phyloP scores from a whole-genome alignment of 2,329 filamentous ascomycete species.

The Phyllosticta citribraziliensis region DNA sequence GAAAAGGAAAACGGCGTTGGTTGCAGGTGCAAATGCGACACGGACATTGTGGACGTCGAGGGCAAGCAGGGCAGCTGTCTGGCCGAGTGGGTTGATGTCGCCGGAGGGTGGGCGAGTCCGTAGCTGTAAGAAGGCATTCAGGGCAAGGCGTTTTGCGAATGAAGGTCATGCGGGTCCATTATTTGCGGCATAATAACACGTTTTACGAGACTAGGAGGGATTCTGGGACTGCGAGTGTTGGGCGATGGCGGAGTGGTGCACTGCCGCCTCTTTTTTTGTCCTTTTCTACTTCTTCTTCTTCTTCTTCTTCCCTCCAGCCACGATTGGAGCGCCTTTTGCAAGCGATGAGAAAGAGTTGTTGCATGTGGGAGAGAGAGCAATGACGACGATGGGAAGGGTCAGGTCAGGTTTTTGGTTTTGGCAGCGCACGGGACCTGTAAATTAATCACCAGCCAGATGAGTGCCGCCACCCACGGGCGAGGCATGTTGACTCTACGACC shows the following conservation, averaged over 20 bases:
- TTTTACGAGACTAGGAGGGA: conserved; percentile 2
- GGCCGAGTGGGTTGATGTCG: conserved; percentile 93
- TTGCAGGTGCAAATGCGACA: conserved; percentile 92
- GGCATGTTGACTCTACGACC: background rate
- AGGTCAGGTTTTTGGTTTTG: background rate
- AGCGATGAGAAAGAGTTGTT: background rate
- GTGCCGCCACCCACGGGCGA: background rate
- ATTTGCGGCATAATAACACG: conserved; percentile 11
- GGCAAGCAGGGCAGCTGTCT: conserved; percentile 94
- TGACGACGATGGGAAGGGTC: background rate
- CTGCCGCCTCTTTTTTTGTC: conserved; percentile 3
- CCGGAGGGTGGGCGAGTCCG: conserved; percentile 76
- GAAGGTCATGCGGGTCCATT: conserved; percentile 9
- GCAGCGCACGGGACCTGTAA: conserved; percentile 8
- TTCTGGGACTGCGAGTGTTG: conserved; percentile 7
- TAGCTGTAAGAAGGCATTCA: conserved; percentile 19
- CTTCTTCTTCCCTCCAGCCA: background rate
- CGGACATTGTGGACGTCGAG: conserved; percentile 94
- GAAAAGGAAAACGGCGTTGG: conserved; percentile 94
- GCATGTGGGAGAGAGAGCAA: background rate
- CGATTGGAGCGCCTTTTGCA: background rate
- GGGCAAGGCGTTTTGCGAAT: conserved; percentile 8
- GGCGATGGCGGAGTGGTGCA: conserved; percentile 3
- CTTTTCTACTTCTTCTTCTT: background rate
- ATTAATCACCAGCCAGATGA: conserved; percentile 8